Conservation (phyloP, 2,329 filamentous ascomycete genomes). For the Pyrenophora teres region DNA sequence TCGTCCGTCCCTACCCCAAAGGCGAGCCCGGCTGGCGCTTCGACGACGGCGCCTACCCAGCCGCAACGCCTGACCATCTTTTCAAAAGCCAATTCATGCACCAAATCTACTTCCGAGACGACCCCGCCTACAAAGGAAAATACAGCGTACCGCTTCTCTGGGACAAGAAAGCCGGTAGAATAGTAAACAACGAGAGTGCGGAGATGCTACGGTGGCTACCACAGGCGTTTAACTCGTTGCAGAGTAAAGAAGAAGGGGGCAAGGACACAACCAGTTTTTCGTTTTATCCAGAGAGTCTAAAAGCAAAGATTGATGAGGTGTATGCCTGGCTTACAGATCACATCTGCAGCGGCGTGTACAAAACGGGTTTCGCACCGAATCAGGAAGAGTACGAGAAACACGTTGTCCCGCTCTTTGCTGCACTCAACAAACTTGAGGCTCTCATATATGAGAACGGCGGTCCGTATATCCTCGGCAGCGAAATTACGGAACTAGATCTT, state of each 20-base stretch:
- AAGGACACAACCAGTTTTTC: constrained; percentile 39
- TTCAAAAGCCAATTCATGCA: constrained; percentile 64
- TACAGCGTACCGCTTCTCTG: constrained; percentile 67
- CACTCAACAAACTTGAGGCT: constrained; percentile 63
- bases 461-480: constrained; percentile 61
- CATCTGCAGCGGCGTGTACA: constrained; percentile 66
- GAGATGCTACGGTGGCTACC: constrained; percentile 64
- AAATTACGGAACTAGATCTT: constrained; percentile 65
- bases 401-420: constrained; percentile 61
- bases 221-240: constrained; percentile 59
- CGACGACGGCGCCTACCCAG: constrained; percentile 59
- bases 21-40: constrained; percentile 67
- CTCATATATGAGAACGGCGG: constrained; percentile 54
- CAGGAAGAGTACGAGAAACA: constrained; percentile 62
- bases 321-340: constrained; percentile 60
- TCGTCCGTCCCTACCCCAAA: constrained; percentile 70
- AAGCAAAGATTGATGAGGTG: constrained; percentile 58
- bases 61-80: constrained; percentile 64
- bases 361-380: constrained; percentile 61
- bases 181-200: constrained; percentile 65
- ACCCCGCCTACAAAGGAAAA: constrained; percentile 63
- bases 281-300: constrained; percentile 59
- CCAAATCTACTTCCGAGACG: constrained; percentile 66
- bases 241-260: constrained; percentile 21
- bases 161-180: constrained; percentile 61